Evolutionary conservation across 2,329 filamentous ascomycete genomes (phyloP).

Genomic region (Aspergillus pseudoviridinutans): DNA sequence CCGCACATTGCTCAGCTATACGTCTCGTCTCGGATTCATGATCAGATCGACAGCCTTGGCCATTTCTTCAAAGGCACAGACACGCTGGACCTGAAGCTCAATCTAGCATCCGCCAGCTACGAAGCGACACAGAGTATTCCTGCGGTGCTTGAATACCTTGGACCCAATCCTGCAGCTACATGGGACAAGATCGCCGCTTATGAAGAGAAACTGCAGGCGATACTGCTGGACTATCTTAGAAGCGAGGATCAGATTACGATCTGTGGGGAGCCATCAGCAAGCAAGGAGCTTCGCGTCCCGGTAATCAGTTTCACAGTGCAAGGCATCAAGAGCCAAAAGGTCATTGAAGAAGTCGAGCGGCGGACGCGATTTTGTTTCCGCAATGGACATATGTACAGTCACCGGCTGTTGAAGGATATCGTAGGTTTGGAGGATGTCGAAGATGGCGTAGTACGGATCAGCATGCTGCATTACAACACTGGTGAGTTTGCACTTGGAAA

Average conservation of each 20-base stretch:
- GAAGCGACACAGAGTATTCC: constrained; percentile 64
- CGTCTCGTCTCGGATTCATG: constrained; percentile 54
- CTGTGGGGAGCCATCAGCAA: constrained; percentile 52
- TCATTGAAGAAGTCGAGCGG: constrained; percentile 61
- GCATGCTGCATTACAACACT: constrained; percentile 70
- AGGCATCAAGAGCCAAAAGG: constrained; percentile 51
- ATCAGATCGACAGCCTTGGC: constrained; percentile 53
- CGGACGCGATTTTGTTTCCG: constrained; percentile 58
- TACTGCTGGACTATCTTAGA: constrained; percentile 58
- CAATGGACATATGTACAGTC: constrained; percentile 67
- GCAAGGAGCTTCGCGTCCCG: constrained; percentile 52
- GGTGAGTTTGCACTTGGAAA: constrained; percentile 39
- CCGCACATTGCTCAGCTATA: constrained; percentile 72
- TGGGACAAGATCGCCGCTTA: constrained; percentile 56
- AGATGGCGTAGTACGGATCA: constrained; percentile 66
- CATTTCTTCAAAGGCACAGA: constrained; percentile 64
- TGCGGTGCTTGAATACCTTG: constrained; percentile 59
- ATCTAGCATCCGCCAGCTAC: constrained; percentile 65
- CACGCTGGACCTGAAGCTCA: constrained; percentile 64
- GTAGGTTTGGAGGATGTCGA: constrained; percentile 54
- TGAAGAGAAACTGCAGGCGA: constrained; percentile 57
- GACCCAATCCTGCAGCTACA: constrained; percentile 29
- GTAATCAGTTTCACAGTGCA: constrained; percentile 65
- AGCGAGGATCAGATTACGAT: constrained; percentile 53
- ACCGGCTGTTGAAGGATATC: constrained; percentile 58